phyloP scores from a whole-genome alignment of 1,284 basidiomycete species.

The Phellinidium pouzarii region DNA sequence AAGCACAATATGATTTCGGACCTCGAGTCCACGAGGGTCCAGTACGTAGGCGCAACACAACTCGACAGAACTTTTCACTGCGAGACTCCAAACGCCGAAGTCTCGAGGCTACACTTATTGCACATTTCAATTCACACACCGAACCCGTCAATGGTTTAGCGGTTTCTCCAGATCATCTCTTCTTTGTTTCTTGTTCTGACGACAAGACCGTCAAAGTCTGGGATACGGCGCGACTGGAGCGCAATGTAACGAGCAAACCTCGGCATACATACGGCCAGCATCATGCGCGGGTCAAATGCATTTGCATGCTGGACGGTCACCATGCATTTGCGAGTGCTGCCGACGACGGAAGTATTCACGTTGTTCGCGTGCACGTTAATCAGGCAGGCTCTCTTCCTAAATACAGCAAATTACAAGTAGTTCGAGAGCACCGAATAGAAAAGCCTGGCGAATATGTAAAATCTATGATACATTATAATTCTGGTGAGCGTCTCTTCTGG shows the following conservation, averaged over 20 bases:
- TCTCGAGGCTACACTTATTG: constrained; percentile 71
- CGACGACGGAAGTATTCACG: constrained; percentile 79
- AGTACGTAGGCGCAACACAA: constrained; percentile 63
- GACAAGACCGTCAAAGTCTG: constrained; percentile 82
- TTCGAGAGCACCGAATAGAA: constrained; percentile 68
- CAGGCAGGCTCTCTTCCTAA: constrained; percentile 63
- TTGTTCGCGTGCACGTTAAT: constrained; percentile 73
- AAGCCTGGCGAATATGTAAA: constrained; percentile 70
- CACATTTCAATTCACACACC: constrained; percentile 81
- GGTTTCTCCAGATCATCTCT: constrained; percentile 89
- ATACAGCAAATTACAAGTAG: constrained; percentile 70
- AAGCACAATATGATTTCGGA: constrained; percentile 84
- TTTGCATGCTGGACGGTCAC: constrained; percentile 77
- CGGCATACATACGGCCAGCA: constrained; percentile 74
- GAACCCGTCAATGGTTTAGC: constrained; percentile 76
- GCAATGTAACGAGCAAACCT: constrained; percentile 74
- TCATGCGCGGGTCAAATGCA: constrained; percentile 70
- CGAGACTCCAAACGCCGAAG: constrained; percentile 50
- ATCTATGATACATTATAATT: constrained; percentile 69
- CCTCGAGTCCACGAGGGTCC: constrained; percentile 78
- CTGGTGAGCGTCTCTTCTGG: constrained; percentile 40
- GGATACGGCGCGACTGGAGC: constrained; percentile 75
- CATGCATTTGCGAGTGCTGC: constrained; percentile 88
- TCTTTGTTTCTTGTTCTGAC: constrained; percentile 87
- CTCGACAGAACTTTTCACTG: constrained; percentile 54